A percentile compares a stretch with the other conserved stretches of the same genome.
These are phyloP conservation scores for Pythium folliculosum DNA, from an alignment of 352 stramenopile species.

Conservation along the genomic window DNA sequence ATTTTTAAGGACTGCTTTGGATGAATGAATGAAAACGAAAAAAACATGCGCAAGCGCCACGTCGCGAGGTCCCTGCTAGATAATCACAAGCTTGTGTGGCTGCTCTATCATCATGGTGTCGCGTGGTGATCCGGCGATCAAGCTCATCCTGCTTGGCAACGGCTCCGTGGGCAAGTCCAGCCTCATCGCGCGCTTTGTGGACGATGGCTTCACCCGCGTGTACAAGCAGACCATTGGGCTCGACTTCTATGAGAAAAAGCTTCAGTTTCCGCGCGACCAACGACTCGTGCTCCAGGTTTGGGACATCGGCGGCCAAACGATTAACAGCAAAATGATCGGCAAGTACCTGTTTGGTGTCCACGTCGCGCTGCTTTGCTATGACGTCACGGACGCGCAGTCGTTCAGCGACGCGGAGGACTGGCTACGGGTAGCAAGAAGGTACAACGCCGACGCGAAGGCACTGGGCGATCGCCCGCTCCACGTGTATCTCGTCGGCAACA, in stretches of 20 bases:
- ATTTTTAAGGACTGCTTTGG: conserved; percentile 9
- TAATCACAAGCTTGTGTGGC: not conserved
- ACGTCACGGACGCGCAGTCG: conserved; percentile 84
- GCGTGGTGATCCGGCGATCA: conserved; percentile 65
- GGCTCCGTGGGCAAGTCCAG: conserved; percentile 87
- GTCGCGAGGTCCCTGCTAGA: not conserved
- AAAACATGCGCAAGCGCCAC: conserved; percentile 1
- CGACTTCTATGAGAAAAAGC: conserved; percentile 89
- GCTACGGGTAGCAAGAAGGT: conserved; percentile 43
- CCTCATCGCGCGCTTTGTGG: conserved; percentile 82
- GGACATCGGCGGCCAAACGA: conserved; percentile 90
- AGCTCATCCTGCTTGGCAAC: conserved; percentile 86
- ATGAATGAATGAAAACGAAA: conserved; percentile 7
- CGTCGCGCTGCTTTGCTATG: conserved; percentile 84
- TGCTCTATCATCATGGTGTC: conserved; percentile 8
- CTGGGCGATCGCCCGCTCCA: conserved; percentile 37
- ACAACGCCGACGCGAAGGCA: conserved; percentile 30
- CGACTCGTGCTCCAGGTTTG: conserved; percentile 81
- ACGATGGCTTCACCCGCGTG: conserved; percentile 74
- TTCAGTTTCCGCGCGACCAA: conserved; percentile 73
- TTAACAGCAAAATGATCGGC: conserved; percentile 84
- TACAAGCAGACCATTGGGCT: conserved; percentile 89
- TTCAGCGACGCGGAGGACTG: conserved; percentile 85
- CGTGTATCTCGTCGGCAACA: conserved; percentile 86
- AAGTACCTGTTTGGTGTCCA: conserved; percentile 86